Evolutionary conservation across 371 early-diverging fungal species (phyloP).

Genomic region (Lichtheimia ramosa): DNA sequence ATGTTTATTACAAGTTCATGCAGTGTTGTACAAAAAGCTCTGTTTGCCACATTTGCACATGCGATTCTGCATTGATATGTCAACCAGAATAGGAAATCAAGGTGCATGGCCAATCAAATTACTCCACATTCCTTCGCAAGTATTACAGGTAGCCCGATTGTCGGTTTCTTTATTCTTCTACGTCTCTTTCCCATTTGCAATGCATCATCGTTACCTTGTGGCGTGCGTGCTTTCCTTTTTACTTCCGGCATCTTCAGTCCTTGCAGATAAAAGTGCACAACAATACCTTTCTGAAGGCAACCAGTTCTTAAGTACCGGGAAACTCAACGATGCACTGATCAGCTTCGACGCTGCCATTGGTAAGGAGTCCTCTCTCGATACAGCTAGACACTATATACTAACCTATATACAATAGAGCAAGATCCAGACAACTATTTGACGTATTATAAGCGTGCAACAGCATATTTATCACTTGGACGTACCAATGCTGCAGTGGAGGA

Average conservation of each 20-base stretch:
- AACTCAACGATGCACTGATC: conserved; percentile 65
- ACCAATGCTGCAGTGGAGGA: conserved; percentile 75
- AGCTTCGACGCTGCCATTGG: conserved; percentile 74
- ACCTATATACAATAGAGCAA: conserved; percentile 34
- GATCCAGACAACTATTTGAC: conserved; percentile 82
- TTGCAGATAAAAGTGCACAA: conserved; percentile 51
- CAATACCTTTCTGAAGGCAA: conserved; percentile 68
- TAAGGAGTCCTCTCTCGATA: conserved; percentile 29
- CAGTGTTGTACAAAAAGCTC: too few species aligned
- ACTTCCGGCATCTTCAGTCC: conserved; percentile 18
- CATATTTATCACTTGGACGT: conserved; percentile 75
- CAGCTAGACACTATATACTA: not conserved
- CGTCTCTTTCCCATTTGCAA: conserved; percentile 1
- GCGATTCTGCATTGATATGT: too few species aligned
- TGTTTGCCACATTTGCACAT: too few species aligned
- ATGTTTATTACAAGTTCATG: too few species aligned
- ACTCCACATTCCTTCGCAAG: too few species aligned
- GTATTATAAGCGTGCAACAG: conserved; percentile 87
- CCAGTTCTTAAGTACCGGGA: conserved; percentile 51
- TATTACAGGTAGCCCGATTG: too few species aligned
- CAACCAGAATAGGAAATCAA: too few species aligned
- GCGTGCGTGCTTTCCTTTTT: conserved; percentile 35
- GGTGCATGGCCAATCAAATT: too few species aligned
- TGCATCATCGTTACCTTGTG: conserved; percentile 21
- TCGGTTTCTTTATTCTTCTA: not conserved